phyloP scores from a whole-genome alignment of 75 land plant genomes.

The Larix kaempferi region DNA sequence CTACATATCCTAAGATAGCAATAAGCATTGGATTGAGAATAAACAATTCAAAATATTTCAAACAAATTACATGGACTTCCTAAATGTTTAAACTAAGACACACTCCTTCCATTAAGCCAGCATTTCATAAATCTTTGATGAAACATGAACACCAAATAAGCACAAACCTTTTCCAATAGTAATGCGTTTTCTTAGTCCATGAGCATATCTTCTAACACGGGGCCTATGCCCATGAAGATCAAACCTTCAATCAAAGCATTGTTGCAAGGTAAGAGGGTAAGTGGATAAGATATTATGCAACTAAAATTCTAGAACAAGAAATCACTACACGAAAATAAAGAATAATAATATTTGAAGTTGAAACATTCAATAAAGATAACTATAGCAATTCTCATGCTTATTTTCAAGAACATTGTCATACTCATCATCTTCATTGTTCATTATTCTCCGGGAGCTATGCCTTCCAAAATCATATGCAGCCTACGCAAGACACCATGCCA shows the following conservation, averaged over 20 bases:
- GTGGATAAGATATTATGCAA: neutral
- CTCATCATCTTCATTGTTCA: slow-evolving; percentile 62
- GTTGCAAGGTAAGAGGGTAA: neutral
- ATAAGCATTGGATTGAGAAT: neutral
- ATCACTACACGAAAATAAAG: slow-evolving; percentile 10
- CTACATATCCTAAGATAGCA: neutral
- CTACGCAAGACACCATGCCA: slow-evolving; percentile 20
- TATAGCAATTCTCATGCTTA: neutral
- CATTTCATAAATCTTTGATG: neutral
- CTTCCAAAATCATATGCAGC: slow-evolving; percentile 50
- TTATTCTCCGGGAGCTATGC: slow-evolving; percentile 38
- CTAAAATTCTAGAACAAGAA: neutral
- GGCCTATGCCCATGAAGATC: slow-evolving; percentile 75
- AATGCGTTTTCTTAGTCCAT: slow-evolving; percentile 59
- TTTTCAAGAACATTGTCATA: slow-evolving; percentile 17
- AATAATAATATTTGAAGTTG: neutral
- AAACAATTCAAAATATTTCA: neutral
- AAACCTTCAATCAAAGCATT: slow-evolving; percentile 40
- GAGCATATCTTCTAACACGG: slow-evolving; percentile 63
- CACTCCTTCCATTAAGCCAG: too few species aligned
- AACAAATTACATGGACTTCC: neutral
- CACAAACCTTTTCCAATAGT: slow-evolving; percentile 73
- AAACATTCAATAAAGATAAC: neutral
- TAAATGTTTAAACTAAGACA: neutral
- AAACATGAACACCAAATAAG: neutral